Percentiles rank a stretch among this genome's conserved stretches.
Conservation (phyloP, 2,329 filamentous ascomycete genomes). For the Pseudogymnoascus sp. region DNA sequence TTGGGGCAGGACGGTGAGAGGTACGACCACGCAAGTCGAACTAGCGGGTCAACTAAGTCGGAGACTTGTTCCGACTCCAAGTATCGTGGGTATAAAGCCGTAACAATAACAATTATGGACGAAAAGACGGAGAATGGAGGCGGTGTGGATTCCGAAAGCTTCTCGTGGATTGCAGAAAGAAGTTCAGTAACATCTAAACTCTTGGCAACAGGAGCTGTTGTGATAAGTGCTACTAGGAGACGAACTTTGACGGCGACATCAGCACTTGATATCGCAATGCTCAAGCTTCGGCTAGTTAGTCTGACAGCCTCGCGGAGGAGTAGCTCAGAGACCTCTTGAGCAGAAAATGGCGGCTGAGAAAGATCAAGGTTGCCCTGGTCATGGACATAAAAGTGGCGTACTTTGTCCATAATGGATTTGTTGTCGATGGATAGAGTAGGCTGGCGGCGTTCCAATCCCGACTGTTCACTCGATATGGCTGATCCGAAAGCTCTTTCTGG, state of each 20-base stretch:
- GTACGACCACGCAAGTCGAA: conserved; percentile 68
- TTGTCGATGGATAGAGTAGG: conserved; percentile 30
- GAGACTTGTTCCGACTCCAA: conserved; percentile 46
- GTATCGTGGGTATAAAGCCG: conserved; percentile 47
- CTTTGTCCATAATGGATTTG: conserved; percentile 48
- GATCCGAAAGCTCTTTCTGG: conserved; percentile 54
- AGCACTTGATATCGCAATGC: conserved; percentile 31
- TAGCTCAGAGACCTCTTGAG: conserved; percentile 48
- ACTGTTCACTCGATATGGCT: conserved; percentile 22
- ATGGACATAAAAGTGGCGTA: conserved; percentile 58
- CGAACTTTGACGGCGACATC: conserved; percentile 50
- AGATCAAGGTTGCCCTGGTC: conserved; percentile 63
- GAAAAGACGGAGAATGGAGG: conserved; percentile 46
- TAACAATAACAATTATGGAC: conserved; percentile 49
- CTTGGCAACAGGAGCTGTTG: conserved; percentile 40
- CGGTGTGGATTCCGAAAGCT: conserved; percentile 32
- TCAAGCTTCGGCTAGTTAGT: conserved; percentile 41
- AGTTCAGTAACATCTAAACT: conserved; percentile 40
- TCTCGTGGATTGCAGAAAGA: conserved; percentile 42
- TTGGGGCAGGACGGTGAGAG: conserved; percentile 78
- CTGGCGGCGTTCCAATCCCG: conserved; percentile 19
- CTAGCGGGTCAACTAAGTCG: conserved; percentile 57
- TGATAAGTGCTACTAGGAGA: conserved; percentile 48
- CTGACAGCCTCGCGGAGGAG: conserved; percentile 52
- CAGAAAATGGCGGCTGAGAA: conserved; percentile 48